These are phyloP conservation scores for Colletotrichum orchidophilum DNA, from an alignment of 2,329 filamentous ascomycete species.

Conservation along the genomic window DNA sequence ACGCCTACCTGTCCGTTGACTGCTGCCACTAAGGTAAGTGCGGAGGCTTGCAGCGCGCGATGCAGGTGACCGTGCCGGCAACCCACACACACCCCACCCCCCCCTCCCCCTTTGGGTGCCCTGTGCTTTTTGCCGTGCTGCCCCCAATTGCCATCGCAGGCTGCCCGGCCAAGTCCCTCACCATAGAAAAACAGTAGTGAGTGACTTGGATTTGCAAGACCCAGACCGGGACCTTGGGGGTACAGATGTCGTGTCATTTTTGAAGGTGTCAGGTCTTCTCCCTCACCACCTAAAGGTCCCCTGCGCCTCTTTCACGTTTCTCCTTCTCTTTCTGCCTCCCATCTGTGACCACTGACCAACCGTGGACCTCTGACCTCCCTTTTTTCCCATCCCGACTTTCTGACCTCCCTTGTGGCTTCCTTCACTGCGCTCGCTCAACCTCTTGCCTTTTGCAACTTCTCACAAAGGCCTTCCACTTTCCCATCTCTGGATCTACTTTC, in stretches of 20 bases:
- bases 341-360: not conserved
- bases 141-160: conserved; percentile 13
- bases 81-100: conserved; percentile 3
- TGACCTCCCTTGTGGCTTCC: conserved; percentile 4
- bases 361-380: not conserved
- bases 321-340: not conserved
- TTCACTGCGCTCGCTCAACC: conserved; percentile 23
- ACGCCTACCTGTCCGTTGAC: not conserved
- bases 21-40: conserved; percentile 5
- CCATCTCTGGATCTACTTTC: not conserved
- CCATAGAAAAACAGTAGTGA: not conserved
- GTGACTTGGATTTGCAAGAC: not conserved
- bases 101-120: conserved; percentile 4
- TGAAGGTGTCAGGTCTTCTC: conserved; percentile 4
- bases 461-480: conserved; percentile 13
- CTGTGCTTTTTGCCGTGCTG: conserved; percentile 20
- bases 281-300: not conserved
- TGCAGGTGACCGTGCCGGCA: conserved; percentile 30
- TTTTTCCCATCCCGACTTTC: not conserved
- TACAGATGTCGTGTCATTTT: conserved; percentile 31
- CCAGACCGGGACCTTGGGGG: not conserved
- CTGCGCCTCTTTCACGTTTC: not conserved
- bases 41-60: conserved; percentile 13
- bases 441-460: conserved; percentile 14
- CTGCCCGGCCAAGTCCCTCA: not conserved